phyloP scores from a whole-genome alignment of 2,329 filamentous ascomycete species.

The Alternaria sp. region DNA sequence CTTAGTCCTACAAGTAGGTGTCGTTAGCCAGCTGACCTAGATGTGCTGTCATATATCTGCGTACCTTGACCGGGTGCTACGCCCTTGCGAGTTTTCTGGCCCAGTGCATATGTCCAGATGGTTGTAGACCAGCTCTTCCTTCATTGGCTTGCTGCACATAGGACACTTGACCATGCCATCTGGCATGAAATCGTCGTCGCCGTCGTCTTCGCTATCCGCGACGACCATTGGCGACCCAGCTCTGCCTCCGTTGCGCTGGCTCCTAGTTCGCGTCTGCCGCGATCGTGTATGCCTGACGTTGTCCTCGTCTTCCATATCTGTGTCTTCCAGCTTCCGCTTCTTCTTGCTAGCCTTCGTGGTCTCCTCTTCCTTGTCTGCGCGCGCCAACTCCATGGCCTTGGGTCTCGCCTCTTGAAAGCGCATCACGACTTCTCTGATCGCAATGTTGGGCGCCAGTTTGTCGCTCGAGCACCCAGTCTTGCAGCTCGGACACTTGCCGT shows the following conservation, averaged over 20 bases:
- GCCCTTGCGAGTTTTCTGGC: constrained; percentile 33
- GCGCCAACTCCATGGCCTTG: constrained; percentile 69
- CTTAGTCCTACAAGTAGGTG: constrained; percentile 21
- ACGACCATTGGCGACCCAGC: constrained; percentile 42
- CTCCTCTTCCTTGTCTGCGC: constrained; percentile 43
- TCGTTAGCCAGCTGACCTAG: constrained; percentile 11
- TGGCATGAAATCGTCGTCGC: constrained; percentile 52
- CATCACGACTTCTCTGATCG: constrained; percentile 82
- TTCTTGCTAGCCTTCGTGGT: constrained; percentile 20
- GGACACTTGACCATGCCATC: constrained; percentile 85
- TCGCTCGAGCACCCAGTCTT: constrained; percentile 79
- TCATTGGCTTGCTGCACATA: constrained; percentile 80
- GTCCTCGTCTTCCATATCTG: constrained; percentile 53
- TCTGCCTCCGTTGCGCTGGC: constrained; percentile 38
- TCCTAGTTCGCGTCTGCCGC: constrained; percentile 49
- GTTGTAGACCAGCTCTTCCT: constrained; percentile 74
- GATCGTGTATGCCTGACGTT: constrained; percentile 45
- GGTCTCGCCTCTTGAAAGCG: constrained; percentile 73
- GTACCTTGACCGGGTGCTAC: constrained; percentile 42
- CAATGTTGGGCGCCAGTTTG: constrained; percentile 83
- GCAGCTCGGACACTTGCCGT: constrained; percentile 89
- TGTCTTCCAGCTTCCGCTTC: constrained; percentile 60
- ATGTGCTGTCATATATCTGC: constrained; percentile 5
- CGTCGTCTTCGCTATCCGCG: constrained; percentile 49
- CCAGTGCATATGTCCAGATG: constrained; percentile 76